Evolutionary conservation across 2,329 filamentous ascomycete species (phyloP).

Genomic region (Parascedosporium putredinis): DNA sequence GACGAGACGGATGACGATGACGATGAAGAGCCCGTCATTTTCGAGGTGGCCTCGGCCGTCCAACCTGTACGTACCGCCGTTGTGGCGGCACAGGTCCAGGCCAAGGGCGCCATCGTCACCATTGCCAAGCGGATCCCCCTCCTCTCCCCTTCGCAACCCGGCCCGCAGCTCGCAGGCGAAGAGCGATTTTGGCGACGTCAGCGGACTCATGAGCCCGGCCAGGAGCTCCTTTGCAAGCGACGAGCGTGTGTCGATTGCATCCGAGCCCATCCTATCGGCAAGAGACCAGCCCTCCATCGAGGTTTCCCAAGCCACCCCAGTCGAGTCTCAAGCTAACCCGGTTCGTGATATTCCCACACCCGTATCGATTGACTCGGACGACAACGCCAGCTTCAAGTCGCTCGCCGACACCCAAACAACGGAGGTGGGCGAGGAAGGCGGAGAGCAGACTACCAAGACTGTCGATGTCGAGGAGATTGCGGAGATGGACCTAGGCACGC

Average conservation of each 20-base stretch:
- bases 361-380: neutral
- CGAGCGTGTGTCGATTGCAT: neutral
- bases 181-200: conserved; percentile 50
- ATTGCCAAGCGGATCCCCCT: conserved; percentile 73
- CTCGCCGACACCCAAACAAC: neutral
- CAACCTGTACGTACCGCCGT: conserved; percentile 43
- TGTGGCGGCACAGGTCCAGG: conserved; percentile 54
- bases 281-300: neutral
- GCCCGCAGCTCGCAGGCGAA: conserved; percentile 45
- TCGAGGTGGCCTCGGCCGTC: conserved; percentile 49
- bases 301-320: neutral
- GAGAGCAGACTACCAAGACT: neutral
- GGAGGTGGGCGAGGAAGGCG: neutral
- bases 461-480: neutral
- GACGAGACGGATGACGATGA: conserved; percentile 43
- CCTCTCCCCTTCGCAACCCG: conserved; percentile 68
- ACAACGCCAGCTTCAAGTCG: conserved; percentile 2
- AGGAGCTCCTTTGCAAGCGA: conserved; percentile 32
- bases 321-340: neutral
- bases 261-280: neutral
- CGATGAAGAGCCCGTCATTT: conserved; percentile 57
- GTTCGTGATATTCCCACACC: neutral
- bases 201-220: conserved; percentile 37
- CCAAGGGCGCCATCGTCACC: conserved; percentile 69
- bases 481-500: neutral